Percentiles rank a stretch among this genome's conserved stretches.
These are phyloP conservation scores for Dioszegia aurantiaca DNA, from an alignment of 768 basidiomycete species.

Conservation along the genomic window DNA sequence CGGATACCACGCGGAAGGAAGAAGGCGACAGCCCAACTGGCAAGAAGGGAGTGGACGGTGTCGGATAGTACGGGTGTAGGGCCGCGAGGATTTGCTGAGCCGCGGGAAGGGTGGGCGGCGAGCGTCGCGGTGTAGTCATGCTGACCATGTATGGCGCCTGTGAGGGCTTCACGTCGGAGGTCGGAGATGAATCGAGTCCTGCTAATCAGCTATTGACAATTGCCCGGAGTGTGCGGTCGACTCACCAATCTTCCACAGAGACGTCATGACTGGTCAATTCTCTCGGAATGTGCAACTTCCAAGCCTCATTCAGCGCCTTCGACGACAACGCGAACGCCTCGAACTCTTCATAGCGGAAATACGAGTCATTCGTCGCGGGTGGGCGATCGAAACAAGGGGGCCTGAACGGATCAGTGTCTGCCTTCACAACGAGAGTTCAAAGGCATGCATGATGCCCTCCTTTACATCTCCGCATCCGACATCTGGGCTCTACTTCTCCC, in stretches of 20 bases:
- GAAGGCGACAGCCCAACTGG: slow-evolving; percentile 44
- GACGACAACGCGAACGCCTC: slow-evolving; percentile 39
- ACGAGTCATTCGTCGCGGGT: slow-evolving; percentile 34
- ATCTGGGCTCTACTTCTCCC: neutral
- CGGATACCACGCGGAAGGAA: slow-evolving; percentile 44
- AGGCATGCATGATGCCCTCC: slow-evolving; percentile 9
- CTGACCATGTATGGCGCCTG: slow-evolving; percentile 21
- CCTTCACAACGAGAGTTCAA: neutral
- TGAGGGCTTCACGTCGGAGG: slow-evolving; percentile 34
- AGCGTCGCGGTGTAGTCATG: slow-evolving; percentile 18
- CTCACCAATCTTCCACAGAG: slow-evolving; percentile 41
- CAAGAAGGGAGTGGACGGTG: slow-evolving; percentile 37
- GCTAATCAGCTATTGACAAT: neutral
- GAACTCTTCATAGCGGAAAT: slow-evolving; percentile 40
- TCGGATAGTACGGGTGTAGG: slow-evolving; percentile 36
- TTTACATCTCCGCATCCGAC: neutral
- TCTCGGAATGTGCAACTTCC: slow-evolving; percentile 38
- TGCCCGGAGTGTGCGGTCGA: too few species aligned
- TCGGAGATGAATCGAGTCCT: slow-evolving; percentile 42
- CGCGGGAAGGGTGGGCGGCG: neutral
- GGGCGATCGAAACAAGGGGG: slow-evolving; percentile 43
- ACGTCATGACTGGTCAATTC: slow-evolving; percentile 44
- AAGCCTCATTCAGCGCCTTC: slow-evolving; percentile 31
- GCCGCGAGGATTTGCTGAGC: slow-evolving; percentile 14
- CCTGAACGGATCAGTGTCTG: slow-evolving; percentile 15